Base-by-base conservation (phyloP, 805 yeast species). In the Kuraishia borneana region DNA sequence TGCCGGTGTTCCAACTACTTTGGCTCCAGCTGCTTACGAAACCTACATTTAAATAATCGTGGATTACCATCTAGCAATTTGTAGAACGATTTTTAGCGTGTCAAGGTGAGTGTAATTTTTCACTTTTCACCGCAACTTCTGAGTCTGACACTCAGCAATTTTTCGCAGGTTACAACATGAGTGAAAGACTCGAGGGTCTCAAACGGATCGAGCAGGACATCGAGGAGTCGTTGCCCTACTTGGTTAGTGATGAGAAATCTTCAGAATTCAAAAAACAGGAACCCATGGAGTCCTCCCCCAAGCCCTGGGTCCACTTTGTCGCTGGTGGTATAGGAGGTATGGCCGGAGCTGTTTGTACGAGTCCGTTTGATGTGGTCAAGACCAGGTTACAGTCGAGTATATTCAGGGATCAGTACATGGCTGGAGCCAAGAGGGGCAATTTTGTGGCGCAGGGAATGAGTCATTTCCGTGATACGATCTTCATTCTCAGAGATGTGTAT, bases 1-100 rank as follows among this genome's bases (percentile, higher is more conserved):
- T 58, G 62, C 88, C 43, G 78, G 95, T 56, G 70, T 74, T 56
- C 96, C 97, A 60, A 95, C 88, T 68, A 88, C 96, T 58, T 79
- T 92, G 70, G 92, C 96, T 63, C 97, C 99, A 70, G 88, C 85
- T 73, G 82, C 98, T 64, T 92, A 92, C 83, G 99, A 92, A 78
- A 92, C 98, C 64, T 89, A 80, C 83, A 92, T 92, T 74, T 92
- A 87, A 82, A 51, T 42, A 25, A 25, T 25, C 28, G n/a, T n/a
- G n/a, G n/a, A n/a, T n/a, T n/a, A n/a, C n/a, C n/a, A n/a, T n/a
- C n/a, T n/a, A n/a, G n/a, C n/a, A n/a, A n/a, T n/a, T n/a, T n/a
- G n/a, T 25, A 5, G 13, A 6, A 13, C 16, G 5, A 13, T 25
- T 25, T 25, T 25, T 25, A 13, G 13, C 28, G 16, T 8, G 28